These are phyloP conservation scores for Plasmopara viticola DNA, from an alignment of 352 stramenopile genomes.

Conservation along the genomic window DNA sequence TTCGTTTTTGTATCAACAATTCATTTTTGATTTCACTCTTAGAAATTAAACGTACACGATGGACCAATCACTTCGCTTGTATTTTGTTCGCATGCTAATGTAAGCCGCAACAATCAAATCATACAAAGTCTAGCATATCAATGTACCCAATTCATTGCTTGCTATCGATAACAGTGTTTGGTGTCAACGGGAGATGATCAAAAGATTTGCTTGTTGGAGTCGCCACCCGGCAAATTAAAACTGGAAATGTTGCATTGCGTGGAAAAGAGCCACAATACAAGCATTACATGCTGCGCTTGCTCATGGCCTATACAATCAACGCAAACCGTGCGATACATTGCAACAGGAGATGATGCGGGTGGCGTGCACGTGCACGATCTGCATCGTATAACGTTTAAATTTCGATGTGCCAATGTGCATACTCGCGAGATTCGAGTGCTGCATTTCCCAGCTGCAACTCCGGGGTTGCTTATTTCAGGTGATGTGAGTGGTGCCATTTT, in stretches of 20 bases:
- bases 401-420: slow-evolving; percentile 42
- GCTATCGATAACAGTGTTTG: slow-evolving; percentile 34
- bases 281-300: slow-evolving; percentile 53
- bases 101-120: slow-evolving; percentile 14
- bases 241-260: slow-evolving; percentile 58
- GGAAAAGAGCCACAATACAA: slow-evolving; percentile 53
- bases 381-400: slow-evolving; percentile 44
- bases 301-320: slow-evolving; percentile 21
- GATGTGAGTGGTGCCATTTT: slow-evolving; percentile 36
- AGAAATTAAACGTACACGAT: slow-evolving; percentile 54
- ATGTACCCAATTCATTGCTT: too few species aligned
- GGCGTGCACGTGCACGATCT: slow-evolving; percentile 64
- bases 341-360: slow-evolving; percentile 49
- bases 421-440: slow-evolving; percentile 42
- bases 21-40: background rate
- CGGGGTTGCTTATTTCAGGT: slow-evolving; percentile 38
- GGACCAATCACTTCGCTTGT: slow-evolving; percentile 50
- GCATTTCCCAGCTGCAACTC: slow-evolving; percentile 35
- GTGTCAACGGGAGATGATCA: slow-evolving; percentile 58
- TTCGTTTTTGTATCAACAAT: background rate
- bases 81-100: slow-evolving; percentile 47
- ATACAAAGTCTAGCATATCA: too few species aligned
- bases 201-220: slow-evolving; percentile 46
- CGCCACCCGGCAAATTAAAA: slow-evolving; percentile 34
- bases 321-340: slow-evolving; percentile 27